Evolutionary conservation across 495 filamentous ascomycete species (phyloP).

Genomic region (Neurospora pannonica): DNA sequence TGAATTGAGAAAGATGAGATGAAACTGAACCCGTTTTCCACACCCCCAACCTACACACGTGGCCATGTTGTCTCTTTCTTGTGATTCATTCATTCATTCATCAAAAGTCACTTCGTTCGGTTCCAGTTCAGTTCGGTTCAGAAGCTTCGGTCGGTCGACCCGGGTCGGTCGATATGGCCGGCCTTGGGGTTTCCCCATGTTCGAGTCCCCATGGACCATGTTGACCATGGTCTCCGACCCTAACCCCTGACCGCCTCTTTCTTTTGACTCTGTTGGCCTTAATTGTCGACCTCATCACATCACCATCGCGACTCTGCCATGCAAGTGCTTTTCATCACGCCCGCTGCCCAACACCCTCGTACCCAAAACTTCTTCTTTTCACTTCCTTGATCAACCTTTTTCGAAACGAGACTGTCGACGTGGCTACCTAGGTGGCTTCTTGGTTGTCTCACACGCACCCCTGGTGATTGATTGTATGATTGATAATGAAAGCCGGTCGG

Average conservation of each 20-base stretch:
- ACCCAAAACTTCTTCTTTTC: background rate
- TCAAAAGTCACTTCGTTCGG: background rate
- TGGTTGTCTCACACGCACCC: background rate
- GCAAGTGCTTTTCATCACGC: background rate
- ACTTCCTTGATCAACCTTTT: background rate
- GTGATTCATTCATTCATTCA: background rate
- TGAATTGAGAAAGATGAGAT: background rate
- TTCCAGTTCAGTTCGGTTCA: background rate
- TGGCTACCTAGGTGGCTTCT: background rate
- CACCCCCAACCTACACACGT: background rate
- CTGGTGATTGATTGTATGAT: background rate
- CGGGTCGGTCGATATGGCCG: background rate
- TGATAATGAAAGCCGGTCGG: background rate
- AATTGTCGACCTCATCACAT: background rate
- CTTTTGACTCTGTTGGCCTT: background rate
- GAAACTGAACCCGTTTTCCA: background rate
- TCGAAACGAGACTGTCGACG: background rate
- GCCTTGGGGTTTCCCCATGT: background rate
- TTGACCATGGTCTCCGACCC: background rate
- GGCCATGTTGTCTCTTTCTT: background rate
- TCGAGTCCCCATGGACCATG: background rate
- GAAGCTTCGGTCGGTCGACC: background rate
- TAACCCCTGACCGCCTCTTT: background rate
- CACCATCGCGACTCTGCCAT: background rate
- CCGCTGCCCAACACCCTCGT: background rate